These are phyloP conservation scores for Microbotryum silenes-acaulis DNA, from an alignment of 1,284 basidiomycete genomes.

Conservation along the genomic window DNA sequence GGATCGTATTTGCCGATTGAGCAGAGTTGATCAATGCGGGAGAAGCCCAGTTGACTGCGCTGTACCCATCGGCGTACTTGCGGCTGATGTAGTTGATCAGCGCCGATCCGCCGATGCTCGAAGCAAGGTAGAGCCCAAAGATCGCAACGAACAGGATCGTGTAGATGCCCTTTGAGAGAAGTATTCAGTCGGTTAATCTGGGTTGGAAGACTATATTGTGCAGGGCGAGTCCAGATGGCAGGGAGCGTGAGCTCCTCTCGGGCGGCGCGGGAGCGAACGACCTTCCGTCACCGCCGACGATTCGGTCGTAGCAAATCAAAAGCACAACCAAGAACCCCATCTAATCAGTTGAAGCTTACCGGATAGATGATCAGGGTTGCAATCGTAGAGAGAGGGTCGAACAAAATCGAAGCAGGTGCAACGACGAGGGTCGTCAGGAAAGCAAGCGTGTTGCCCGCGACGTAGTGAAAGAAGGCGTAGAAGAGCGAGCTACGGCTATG, in stretches of 20 bases:
- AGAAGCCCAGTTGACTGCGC: constrained; percentile 12
- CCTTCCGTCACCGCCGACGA: too few relatives aligned
- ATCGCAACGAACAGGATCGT: not conserved
- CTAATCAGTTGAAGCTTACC: too few relatives aligned
- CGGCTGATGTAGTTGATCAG: constrained; percentile 5
- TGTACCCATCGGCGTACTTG: constrained; percentile 7
- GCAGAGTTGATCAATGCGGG: not conserved
- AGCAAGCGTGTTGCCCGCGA: too few relatives aligned
- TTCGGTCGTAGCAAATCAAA: too few relatives aligned
- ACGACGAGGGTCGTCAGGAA: constrained; percentile 5
- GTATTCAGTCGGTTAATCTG: too few relatives aligned
- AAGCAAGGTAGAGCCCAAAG: constrained; percentile 6
- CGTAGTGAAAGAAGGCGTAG: too few relatives aligned
- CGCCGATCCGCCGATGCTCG: not conserved
- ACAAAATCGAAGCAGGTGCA: constrained; percentile 13
- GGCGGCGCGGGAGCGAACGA: too few relatives aligned
- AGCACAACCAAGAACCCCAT: too few relatives aligned
- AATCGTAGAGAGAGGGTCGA: constrained; percentile 9
- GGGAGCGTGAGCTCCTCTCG: too few relatives aligned
- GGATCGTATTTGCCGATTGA: constrained; percentile 10
- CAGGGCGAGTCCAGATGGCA: too few relatives aligned
- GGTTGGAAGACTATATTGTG: too few relatives aligned
- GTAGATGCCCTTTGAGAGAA: not conserved
- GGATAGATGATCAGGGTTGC: constrained; percentile 7
- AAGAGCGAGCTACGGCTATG: too few relatives aligned